Evolutionary conservation across 805 yeast genomes (phyloP), one percentile per base, ranked within the genome.

Genomic region (Metschnikowia colocasiae): DNA sequence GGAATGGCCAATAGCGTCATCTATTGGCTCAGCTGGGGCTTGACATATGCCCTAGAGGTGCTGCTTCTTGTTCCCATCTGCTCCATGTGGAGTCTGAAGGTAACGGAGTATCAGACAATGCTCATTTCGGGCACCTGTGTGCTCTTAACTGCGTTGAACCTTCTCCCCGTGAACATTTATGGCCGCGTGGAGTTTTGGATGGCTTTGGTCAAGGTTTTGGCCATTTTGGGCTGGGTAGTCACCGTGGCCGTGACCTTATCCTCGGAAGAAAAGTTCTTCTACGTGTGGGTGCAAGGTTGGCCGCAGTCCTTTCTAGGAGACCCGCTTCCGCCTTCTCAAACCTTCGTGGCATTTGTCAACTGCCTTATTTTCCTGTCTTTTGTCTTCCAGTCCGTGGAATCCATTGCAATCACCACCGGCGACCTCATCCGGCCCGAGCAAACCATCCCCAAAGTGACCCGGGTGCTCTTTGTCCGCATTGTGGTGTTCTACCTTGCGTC

Each of bases 11-110:
- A 55, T 34, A 57, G 57, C 35, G 15, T 58, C 19, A 53, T 60
- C 15, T 60, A 58, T 44, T 60, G 64, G 63, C 33, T 59, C 20
- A 57, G 61, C 42, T 60, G 64, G 64, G 53, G 57, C 15, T 44
- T 60, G n/a, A 60, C 64, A 2, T 53, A 57, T 27, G 62, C 62
- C 7, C 45, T 59, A 19, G 64, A 60, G 35, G 49, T 59, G 25
- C 52, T 59, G 25, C 44, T 61, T 6, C 48, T 59, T 18, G 51
- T 44, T 29, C 38, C 54, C 7, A 48, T 56, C 4, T 47, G 57
- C 27, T 25, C 48, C 16, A 55, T 44, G 32, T 60, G 62, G 62
- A 23, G 26, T 22, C 41, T 43, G 6, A 47, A 36, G 19, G 37
- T 43, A 3, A 29, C 43, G 9, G 19, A 22, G 35, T 18, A 46